Percentiles rank a stretch among this genome's conserved stretches.
Evolutionary conservation across 345 rosid species (phyloP).

Genomic region (Acer campestre): DNA sequence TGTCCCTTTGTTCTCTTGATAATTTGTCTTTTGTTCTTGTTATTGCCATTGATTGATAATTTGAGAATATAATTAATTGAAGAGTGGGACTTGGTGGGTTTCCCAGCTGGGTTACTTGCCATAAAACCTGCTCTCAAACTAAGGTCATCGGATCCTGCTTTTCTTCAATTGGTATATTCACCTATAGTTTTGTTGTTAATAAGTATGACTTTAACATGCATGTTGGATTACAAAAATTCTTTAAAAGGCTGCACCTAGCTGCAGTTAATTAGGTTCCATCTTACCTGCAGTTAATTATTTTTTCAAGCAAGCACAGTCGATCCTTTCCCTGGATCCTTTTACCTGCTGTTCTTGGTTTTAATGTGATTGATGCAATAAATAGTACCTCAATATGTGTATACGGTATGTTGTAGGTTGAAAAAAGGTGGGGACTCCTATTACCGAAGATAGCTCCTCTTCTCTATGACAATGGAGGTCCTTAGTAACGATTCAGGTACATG

Average conservation of each 20-base stretch:
- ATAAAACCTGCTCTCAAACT: conserved; percentile 61
- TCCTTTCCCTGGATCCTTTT: not conserved
- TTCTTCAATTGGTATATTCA: too few species aligned
- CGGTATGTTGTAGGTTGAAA: conserved; percentile 56
- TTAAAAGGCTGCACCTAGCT: too few species aligned
- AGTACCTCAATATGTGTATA: not conserved
- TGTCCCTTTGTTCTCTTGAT: too few species aligned
- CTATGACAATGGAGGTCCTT: conserved; percentile 82
- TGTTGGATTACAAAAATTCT: too few species aligned
- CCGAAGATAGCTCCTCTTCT: conserved; percentile 72
- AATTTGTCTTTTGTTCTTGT: too few species aligned
- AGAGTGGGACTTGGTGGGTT: conserved; percentile 98
- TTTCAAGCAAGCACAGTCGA: not conserved
- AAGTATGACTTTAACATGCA: too few species aligned
- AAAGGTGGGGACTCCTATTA: conserved; percentile 82
- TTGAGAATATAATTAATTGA: conserved; percentile 23
- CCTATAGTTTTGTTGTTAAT: too few species aligned
- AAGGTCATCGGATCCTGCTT: conserved; percentile 81
- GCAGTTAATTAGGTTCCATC: too few species aligned
- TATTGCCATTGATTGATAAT: too few species aligned
- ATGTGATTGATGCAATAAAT: not conserved
- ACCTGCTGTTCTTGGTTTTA: not conserved
- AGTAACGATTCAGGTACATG: conserved; percentile 84
- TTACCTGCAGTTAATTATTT: too few species aligned
- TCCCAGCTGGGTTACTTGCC: conserved; percentile 90